Percentiles rank a stretch among this genome's conserved stretches.
Evolutionary conservation across 345 rosid genomes (phyloP).

Genomic region (Aquilaria sinensis): DNA sequence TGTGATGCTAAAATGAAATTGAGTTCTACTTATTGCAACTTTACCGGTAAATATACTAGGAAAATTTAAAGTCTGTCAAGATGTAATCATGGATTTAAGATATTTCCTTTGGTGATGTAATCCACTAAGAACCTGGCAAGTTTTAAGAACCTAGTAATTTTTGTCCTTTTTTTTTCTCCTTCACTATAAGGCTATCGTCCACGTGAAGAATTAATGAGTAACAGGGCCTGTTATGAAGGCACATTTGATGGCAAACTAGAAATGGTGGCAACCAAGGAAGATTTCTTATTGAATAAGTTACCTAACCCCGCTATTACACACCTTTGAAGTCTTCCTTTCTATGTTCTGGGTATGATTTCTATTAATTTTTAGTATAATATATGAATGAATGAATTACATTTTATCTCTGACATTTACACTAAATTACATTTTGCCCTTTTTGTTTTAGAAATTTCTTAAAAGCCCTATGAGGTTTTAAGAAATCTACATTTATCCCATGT

Average conservation of each 20-base stretch:
- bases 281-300: constrained; percentile 16
- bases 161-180: constrained; percentile 10
- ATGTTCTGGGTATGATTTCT: constrained; percentile 31
- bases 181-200: constrained; percentile 23
- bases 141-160: constrained; percentile 1
- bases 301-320: constrained; percentile 23
- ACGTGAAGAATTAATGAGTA: constrained; percentile 24
- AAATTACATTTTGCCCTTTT: too few species aligned
- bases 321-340: constrained; percentile 48
- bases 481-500: too few species aligned
- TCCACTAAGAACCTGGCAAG: neutral
- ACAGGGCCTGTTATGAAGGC: constrained; percentile 16
- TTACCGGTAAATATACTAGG: too few species aligned
- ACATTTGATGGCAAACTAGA: constrained; percentile 19
- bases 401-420: too few species aligned
- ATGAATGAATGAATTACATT: neutral
- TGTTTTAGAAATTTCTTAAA: too few species aligned
- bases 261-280: constrained; percentile 19
- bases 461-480: too few species aligned
- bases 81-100: too few species aligned
- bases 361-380: constrained; percentile 1
- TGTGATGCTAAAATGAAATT: too few species aligned
- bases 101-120: too few species aligned
- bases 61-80: too few species aligned
- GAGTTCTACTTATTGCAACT: too few species aligned